Percentiles rank a stretch among this genome's conserved stretches.
Conservation (phyloP, 1,139 yeast genomes). For the Nadsonia starkeyi-henricii region DNA sequence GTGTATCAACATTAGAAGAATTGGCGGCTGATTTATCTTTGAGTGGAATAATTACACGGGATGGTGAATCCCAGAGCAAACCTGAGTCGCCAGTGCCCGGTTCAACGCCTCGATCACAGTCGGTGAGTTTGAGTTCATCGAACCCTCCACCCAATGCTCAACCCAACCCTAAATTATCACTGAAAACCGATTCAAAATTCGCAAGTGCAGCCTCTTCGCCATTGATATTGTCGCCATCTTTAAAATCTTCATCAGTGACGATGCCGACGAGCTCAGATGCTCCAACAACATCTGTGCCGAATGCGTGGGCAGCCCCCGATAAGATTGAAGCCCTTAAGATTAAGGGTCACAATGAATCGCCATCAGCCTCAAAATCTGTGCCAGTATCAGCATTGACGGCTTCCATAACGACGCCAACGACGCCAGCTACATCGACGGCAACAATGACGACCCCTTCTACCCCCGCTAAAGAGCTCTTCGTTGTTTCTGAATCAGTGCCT, state of each 20-base stretch:
- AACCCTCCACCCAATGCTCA: not conserved
- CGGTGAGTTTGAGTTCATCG: not conserved
- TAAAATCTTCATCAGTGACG: slow-evolving; percentile 6
- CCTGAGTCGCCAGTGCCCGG: not conserved
- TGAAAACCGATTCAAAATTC: not conserved
- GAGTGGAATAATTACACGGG: slow-evolving; percentile 2
- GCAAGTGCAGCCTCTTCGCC: not conserved
- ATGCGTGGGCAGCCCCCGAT: not conserved
- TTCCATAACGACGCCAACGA: not conserved
- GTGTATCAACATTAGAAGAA: slow-evolving; percentile 23
- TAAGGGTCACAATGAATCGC: not conserved
- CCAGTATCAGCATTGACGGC: not conserved
- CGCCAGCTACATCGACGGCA: not conserved
- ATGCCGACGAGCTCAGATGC: not conserved
- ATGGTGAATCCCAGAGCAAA: slow-evolving; percentile 1
- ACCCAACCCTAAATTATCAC: not conserved
- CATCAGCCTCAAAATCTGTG: not conserved
- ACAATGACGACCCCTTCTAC: slow-evolving; percentile 9
- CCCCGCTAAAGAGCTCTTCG: no score
- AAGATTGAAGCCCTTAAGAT: not conserved
- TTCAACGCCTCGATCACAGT: not conserved
- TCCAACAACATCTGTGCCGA: slow-evolving; percentile 1
- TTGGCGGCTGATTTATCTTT: slow-evolving; percentile 21
- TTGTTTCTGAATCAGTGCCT: slow-evolving; percentile 10
- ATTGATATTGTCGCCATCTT: not conserved